A percentile compares a stretch with the other conserved stretches of the same genome.
Evolutionary conservation across 345 rosid species (phyloP).

Genomic region (Salix suchowensis): DNA sequence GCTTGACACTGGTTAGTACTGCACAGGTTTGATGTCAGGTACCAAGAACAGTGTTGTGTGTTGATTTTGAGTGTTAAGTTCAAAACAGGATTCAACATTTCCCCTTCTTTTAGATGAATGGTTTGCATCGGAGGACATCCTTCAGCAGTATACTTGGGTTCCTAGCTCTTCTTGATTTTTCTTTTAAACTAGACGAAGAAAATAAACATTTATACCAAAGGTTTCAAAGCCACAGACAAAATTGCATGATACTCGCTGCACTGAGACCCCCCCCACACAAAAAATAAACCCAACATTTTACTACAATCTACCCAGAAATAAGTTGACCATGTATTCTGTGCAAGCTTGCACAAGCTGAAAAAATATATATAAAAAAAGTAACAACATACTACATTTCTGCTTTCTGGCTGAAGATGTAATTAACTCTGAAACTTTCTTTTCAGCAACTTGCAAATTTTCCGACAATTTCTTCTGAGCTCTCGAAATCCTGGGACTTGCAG

Average conservation of each 20-base stretch:
- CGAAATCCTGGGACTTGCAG: slow-evolving; percentile 40
- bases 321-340: background rate
- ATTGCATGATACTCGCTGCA: background rate
- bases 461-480: slow-evolving; percentile 46
- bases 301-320: background rate
- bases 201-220: too few species aligned
- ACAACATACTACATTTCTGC: slow-evolving; percentile 39
- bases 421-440: slow-evolving; percentile 48
- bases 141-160: too few species aligned
- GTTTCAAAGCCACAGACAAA: too few species aligned
- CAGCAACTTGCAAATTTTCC: slow-evolving; percentile 45
- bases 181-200: too few species aligned
- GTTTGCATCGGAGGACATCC: too few species aligned
- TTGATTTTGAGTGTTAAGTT: background rate
- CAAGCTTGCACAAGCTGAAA: background rate
- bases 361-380: background rate
- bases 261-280: background rate
- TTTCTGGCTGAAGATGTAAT: slow-evolving; percentile 67
- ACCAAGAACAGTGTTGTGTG: background rate
- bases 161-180: too few species aligned
- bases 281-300: background rate
- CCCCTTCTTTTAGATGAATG: background rate
- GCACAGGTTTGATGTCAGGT: background rate
- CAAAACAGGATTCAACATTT: background rate
- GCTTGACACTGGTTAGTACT: background rate